A percentile compares a stretch with the other conserved stretches of the same genome.
Evolutionary conservation across 83 land plant genomes (phyloP).

Genomic region (Picea mariana): DNA sequence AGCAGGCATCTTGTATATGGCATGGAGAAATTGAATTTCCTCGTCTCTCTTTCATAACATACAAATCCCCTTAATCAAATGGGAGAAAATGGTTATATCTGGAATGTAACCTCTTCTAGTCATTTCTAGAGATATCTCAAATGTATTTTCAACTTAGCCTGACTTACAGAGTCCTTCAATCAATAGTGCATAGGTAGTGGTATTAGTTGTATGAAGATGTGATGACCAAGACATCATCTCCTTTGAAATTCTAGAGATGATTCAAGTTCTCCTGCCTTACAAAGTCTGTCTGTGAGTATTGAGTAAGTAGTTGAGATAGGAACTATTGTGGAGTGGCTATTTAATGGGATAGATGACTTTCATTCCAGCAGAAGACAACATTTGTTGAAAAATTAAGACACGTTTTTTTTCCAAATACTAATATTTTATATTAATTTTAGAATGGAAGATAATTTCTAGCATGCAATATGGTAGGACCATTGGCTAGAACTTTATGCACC

Average conservation of each 20-base stretch:
- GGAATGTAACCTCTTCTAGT: slow-evolving; percentile 33
- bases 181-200: slow-evolving; percentile 26
- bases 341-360: no score
- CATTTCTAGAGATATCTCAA: slow-evolving; percentile 55
- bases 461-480: no score
- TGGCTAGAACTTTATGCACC: no score
- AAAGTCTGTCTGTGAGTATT: slow-evolving; percentile 50
- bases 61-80: slow-evolving; percentile 55
- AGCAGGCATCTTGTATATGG: slow-evolving; percentile 33
- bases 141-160: slow-evolving; percentile 44
- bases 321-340: slow-evolving; percentile 5
- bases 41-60: slow-evolving; percentile 46
- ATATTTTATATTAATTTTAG: no score
- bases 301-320: slow-evolving; percentile 47
- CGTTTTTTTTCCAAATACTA: no score
- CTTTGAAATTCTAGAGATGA: slow-evolving; percentile 47
- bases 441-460: no score
- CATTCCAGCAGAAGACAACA: no score
- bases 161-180: slow-evolving; percentile 53
- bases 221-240: slow-evolving; percentile 33
- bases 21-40: slow-evolving; percentile 50
- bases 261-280: slow-evolving; percentile 56
- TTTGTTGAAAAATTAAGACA: no score
- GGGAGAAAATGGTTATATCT: slow-evolving; percentile 30
- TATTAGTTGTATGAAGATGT: slow-evolving; percentile 9